phyloP scores from a whole-genome alignment of 768 basidiomycete genomes.

The Termitomyces heimii region DNA sequence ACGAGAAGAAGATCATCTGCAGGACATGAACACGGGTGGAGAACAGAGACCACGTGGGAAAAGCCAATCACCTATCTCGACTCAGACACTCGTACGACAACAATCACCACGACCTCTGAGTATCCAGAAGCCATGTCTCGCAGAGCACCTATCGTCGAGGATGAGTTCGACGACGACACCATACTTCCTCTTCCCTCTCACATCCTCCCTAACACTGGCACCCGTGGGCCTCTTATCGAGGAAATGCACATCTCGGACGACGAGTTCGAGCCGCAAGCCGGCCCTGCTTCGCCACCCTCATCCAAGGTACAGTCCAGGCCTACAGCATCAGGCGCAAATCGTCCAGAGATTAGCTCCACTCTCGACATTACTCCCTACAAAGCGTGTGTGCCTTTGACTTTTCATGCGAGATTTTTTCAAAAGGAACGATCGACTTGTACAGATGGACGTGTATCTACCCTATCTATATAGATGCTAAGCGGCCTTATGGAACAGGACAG shows the following conservation, averaged over 20 bases:
- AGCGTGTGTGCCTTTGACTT: slow-evolving; percentile 43
- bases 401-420: slow-evolving; percentile 14
- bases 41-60: slow-evolving; percentile 20
- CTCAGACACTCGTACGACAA: slow-evolving; percentile 5
- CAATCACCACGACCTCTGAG: slow-evolving; percentile 6
- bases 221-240: slow-evolving; percentile 72
- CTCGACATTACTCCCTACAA: slow-evolving; percentile 83
- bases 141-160: slow-evolving; percentile 61
- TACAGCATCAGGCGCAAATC: slow-evolving; percentile 16
- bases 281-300: slow-evolving; percentile 53
- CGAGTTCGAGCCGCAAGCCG: slow-evolving; percentile 41
- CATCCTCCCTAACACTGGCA: slow-evolving; percentile 59
- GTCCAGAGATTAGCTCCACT: slow-evolving; percentile 23
- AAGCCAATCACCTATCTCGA: slow-evolving; percentile 4
- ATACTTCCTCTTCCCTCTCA: slow-evolving; percentile 77
- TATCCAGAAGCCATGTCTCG: slow-evolving; percentile 53
- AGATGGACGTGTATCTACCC: slow-evolving; percentile 98
- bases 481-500: slow-evolving; percentile 76
- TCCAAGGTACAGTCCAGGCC: slow-evolving; percentile 22
- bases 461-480: slow-evolving; percentile 94
- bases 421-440: slow-evolving; percentile 11
- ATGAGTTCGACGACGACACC: slow-evolving; percentile 88
- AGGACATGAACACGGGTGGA: slow-evolving; percentile 26
- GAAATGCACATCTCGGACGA: slow-evolving; percentile 59
- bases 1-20: slow-evolving; percentile 26